Conservation (phyloP, 2,329 filamentous ascomycete genomes). For the Beauveria sp. region DNA sequence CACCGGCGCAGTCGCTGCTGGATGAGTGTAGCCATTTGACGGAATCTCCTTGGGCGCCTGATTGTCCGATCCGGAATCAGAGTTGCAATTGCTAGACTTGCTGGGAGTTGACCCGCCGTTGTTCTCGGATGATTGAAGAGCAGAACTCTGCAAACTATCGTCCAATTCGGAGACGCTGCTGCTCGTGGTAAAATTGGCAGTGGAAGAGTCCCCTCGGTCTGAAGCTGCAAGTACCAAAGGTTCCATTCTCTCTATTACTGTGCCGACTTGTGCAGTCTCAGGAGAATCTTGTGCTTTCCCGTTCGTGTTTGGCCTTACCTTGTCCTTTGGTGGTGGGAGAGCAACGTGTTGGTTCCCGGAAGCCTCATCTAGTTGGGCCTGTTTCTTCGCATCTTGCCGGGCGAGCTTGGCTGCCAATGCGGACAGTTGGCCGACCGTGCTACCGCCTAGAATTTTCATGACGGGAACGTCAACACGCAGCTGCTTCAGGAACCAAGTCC, state of each 20-base stretch:
- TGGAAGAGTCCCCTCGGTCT: background rate
- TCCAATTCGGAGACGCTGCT: background rate
- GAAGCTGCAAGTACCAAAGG: background rate
- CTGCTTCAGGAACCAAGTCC: conserved; percentile 40
- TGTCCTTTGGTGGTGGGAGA: background rate
- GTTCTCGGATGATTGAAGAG: background rate
- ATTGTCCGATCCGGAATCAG: background rate
- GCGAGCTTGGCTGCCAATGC: background rate
- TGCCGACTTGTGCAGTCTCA: too few species aligned
- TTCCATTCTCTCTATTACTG: background rate
- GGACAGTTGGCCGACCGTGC: background rate
- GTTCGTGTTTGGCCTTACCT: too few species aligned
- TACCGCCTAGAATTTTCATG: conserved; percentile 29
- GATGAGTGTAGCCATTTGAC: too few species aligned
- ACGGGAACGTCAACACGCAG: conserved; percentile 36
- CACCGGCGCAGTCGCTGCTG: background rate
- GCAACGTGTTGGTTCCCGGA: background rate
- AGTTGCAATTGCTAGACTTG: background rate
- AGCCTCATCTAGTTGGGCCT: background rate
- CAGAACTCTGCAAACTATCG: background rate
- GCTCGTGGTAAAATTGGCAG: background rate
- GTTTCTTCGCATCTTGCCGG: background rate
- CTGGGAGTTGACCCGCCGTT: background rate
- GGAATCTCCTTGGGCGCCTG: too few species aligned
- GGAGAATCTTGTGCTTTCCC: background rate